Base-by-base conservation (phyloP, 805 yeast species). In the Saturnispora hagleri region DNA sequence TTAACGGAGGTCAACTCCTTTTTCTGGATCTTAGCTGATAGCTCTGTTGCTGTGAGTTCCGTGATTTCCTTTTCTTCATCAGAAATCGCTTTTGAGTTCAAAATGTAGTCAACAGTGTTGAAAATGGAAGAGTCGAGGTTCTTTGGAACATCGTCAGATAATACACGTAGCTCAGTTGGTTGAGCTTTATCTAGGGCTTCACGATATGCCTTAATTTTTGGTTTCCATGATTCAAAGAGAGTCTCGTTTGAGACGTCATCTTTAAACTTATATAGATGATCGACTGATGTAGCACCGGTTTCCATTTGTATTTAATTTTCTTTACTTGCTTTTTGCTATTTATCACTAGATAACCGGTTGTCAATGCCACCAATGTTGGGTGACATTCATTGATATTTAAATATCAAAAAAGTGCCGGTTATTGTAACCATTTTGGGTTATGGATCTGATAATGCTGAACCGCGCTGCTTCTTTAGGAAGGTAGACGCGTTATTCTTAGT, bases 1-100 rank as follows among this genome's bases (percentile, higher is more conserved):
- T 74, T 73, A 4, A 72, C 74, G 0, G 87, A 73, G 26, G 76
- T 58, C 51, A 76, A 61, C 41, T 74, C 70, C 7, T 79, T 78
- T 3, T 65, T 51, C 20, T 78, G 74, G 51, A 83, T 75, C 55
- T 71, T 66, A 7, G 55, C 61, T 20, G 71, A 72, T 48, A 79
- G 67, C 10, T 67, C 69, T 3, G 66, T 59, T 3, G 80, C 81
- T 0, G 76, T 54, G 20, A 66, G 55, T 28, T 70, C 73, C 18
- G 79, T 76, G 60, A 77, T 76, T 18, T 58, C 63, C 35, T 69
- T 65, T 57, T 77, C 81, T 43, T 62, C 60, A 0, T 47, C 60
- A 10, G 68, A 53, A 22, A 69, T 57, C 5, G 62, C 57, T 44
- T 64, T 65, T n/a, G 70, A 56, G 18, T 67, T 68, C 17, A 59